phyloP scores from a whole-genome alignment of 805 yeast genomes.

The Candida berthetii region DNA sequence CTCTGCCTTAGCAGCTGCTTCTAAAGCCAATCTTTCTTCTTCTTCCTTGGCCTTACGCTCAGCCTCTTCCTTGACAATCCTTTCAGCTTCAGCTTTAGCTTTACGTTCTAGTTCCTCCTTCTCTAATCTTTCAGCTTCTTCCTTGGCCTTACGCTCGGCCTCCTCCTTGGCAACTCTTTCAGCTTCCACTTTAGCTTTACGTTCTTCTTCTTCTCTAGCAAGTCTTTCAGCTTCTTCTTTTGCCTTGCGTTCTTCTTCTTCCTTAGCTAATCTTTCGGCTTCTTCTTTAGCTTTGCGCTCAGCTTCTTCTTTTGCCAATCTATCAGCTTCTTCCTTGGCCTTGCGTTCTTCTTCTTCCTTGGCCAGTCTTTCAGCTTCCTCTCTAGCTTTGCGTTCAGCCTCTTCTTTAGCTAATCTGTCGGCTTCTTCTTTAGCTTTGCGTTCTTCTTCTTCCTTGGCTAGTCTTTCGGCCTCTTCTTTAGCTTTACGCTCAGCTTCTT shows the following conservation, averaged over 20 bases:
- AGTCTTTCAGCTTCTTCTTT: constrained; percentile 4
- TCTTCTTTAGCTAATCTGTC: constrained; percentile 4
- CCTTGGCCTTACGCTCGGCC: not conserved
- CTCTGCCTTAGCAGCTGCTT: constrained; percentile 4
- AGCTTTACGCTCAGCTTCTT: constrained; percentile 8
- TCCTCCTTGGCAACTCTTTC: constrained; percentile 4
- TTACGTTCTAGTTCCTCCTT: constrained; percentile 2
- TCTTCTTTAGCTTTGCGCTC: constrained; percentile 1
- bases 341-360: constrained; percentile 1
- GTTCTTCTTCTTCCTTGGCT: constrained; percentile 4
- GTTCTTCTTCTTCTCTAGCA: constrained; percentile 1
- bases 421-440: constrained; percentile 6
- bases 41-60: constrained; percentile 4
- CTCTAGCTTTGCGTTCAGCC: constrained; percentile 6
- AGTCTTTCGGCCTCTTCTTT: constrained; percentile 2
- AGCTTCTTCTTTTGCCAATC: constrained; percentile 4
- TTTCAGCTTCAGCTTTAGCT: constrained; percentile 1
- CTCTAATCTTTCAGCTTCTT: constrained; percentile 3
- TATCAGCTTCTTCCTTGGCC: constrained; percentile 5
- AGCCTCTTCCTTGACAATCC: not conserved
- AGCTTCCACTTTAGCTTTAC: constrained; percentile 6
- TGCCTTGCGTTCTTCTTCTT: not conserved
- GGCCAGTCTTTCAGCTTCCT: constrained; percentile 8
- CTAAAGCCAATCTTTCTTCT: constrained; percentile 3
- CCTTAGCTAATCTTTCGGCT: constrained; percentile 2